phyloP scores from a whole-genome alignment of 768 basidiomycete genomes.

The Tylopilus cervinicoccineus region DNA sequence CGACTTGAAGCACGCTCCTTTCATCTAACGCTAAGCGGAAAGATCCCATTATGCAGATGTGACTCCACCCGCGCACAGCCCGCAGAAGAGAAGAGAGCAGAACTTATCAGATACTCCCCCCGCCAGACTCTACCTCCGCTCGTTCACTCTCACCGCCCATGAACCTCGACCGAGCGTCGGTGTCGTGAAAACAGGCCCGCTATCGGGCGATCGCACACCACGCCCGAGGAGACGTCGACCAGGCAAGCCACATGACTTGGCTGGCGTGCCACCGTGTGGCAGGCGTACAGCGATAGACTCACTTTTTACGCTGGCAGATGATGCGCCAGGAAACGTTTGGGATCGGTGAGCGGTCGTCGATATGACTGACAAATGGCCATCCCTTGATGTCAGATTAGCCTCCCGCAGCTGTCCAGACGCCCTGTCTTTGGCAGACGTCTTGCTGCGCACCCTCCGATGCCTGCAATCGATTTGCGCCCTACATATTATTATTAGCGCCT shows the following conservation, averaged over 20 bases:
- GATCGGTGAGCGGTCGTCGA: slow-evolving; percentile 14
- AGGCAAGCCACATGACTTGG: slow-evolving; percentile 22
- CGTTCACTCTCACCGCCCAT: slow-evolving; percentile 1
- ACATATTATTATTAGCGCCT: neutral
- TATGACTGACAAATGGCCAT: slow-evolving; percentile 1
- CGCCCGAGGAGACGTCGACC: slow-evolving; percentile 21
- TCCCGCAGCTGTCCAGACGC: slow-evolving; percentile 11
- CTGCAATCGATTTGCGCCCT: slow-evolving; percentile 12
- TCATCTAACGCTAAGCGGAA: slow-evolving; percentile 36
- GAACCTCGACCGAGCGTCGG: neutral
- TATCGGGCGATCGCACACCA: slow-evolving; percentile 6
- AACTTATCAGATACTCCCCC: slow-evolving; percentile 7
- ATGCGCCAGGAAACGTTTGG: slow-evolving; percentile 18
- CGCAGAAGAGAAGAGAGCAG: slow-evolving; percentile 11
- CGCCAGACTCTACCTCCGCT: slow-evolving; percentile 14
- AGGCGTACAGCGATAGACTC: slow-evolving; percentile 12
- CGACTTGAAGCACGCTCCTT: slow-evolving; percentile 27
- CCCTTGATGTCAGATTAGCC: slow-evolving; percentile 21
- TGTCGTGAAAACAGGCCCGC: slow-evolving; percentile 11
- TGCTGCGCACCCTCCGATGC: too few species aligned
- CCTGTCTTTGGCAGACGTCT: slow-evolving; percentile 13
- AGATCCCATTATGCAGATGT: slow-evolving; percentile 31
- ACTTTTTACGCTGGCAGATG: slow-evolving; percentile 20
- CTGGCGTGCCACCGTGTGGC: slow-evolving; percentile 15
- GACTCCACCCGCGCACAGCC: slow-evolving; percentile 26